These are phyloP conservation scores for Globisporangium parvum DNA, from an alignment of 352 stramenopile genomes.

Conservation along the genomic window DNA sequence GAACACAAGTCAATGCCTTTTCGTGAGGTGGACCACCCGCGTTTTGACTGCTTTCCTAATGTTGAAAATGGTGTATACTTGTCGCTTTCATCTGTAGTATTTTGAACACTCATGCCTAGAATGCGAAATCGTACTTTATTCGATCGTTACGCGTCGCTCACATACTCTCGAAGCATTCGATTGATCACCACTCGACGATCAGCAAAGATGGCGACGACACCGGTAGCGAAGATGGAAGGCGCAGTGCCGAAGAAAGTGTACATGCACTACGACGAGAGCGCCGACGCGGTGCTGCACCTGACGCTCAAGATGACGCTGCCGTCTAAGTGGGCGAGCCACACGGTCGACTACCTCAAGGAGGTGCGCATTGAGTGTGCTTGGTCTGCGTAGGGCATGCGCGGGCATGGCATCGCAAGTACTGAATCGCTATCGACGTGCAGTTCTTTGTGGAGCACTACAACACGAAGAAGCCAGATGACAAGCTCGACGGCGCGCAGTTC, in stretches of 20 bases:
- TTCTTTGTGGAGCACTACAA: constrained; percentile 91
- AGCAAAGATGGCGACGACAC: constrained; percentile 12
- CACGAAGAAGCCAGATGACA: constrained; percentile 77
- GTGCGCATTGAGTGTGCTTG: constrained; percentile 19
- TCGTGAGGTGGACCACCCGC: too few relatives aligned
- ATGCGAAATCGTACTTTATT: too few relatives aligned
- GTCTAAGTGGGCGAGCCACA: constrained; percentile 80
- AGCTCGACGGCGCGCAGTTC: constrained; percentile 38
- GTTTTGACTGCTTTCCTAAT: too few relatives aligned
- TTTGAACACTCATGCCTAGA: too few relatives aligned
- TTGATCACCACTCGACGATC: background rate
- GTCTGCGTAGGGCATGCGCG: background rate
- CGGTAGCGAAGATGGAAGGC: constrained; percentile 62
- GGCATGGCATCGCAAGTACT: background rate
- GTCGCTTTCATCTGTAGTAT: too few relatives aligned
- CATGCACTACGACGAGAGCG: constrained; percentile 80
- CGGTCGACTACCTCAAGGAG: constrained; percentile 78
- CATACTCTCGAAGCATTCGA: too few relatives aligned
- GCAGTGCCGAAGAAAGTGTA: constrained; percentile 85
- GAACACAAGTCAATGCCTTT: too few relatives aligned
- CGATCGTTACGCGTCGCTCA: too few relatives aligned
- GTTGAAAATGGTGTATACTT: too few relatives aligned
- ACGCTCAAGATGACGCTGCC: constrained; percentile 87
- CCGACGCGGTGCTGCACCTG: constrained; percentile 47
- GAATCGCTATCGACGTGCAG: constrained; percentile 15